phyloP scores from a whole-genome alignment of 2,329 filamentous ascomycete species.

The Aspergillus sp. region DNA sequence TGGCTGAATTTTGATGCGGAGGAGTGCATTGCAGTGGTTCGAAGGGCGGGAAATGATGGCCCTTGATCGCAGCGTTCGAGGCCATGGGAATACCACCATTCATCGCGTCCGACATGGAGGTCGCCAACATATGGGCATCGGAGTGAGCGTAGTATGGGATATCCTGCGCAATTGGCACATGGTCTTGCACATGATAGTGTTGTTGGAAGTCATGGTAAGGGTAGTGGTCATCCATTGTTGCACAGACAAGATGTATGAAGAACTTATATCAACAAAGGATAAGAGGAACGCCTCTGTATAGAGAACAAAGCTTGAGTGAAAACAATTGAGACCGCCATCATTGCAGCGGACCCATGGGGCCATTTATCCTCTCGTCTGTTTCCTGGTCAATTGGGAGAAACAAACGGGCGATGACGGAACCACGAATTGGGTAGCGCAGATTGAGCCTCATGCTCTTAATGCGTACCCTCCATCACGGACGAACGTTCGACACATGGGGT shows the following conservation, averaged over 20 bases:
- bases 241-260: not conserved
- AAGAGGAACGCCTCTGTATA: not conserved
- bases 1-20: not conserved
- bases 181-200: not conserved
- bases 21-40: not conserved
- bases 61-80: not conserved
- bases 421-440: not conserved
- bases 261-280: conserved; percentile 1
- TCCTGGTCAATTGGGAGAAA: not conserved
- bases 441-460: conserved; percentile 11
- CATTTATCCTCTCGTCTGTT: conserved; percentile 10
- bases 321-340: not conserved
- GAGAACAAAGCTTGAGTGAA: conserved; percentile 3
- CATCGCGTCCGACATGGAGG: not conserved
- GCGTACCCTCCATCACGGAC: conserved; percentile 1
- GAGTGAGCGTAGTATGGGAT: conserved; percentile 7
- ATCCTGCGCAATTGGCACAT: conserved; percentile 5
- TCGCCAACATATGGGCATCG: not conserved
- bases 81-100: not conserved
- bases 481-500: not conserved
- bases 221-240: conserved; percentile 11
- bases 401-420: not conserved
- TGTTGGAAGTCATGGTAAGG: conserved; percentile 1
- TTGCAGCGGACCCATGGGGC: conserved; percentile 2
- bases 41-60: not conserved